These are phyloP conservation scores for Globisporangium radiosum DNA, from an alignment of 352 stramenopile genomes.

Conservation along the genomic window DNA sequence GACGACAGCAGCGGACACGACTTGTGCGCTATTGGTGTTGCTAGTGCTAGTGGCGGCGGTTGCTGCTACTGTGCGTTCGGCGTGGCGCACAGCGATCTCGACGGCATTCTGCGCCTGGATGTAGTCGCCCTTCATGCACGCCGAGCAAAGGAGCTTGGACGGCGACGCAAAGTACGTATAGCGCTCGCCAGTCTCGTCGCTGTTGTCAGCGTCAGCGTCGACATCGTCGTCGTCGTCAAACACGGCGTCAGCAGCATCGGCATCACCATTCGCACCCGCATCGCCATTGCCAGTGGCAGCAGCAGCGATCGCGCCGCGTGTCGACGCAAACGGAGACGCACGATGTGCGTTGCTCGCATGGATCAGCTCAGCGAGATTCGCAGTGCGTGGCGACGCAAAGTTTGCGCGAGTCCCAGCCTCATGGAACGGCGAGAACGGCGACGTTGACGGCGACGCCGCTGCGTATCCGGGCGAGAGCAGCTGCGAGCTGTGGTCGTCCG, in stretches of 20 bases:
- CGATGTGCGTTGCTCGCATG: not conserved
- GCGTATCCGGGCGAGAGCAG: slow-evolving; percentile 43
- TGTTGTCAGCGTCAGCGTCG: slow-evolving; percentile 20
- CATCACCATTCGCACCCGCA: too few relatives aligned
- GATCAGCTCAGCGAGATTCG: slow-evolving; percentile 6
- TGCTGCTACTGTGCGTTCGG: slow-evolving; percentile 10
- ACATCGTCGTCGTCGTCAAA: slow-evolving; percentile 8
- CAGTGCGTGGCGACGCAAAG: slow-evolving; percentile 5
- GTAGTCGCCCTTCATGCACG: slow-evolving; percentile 73
- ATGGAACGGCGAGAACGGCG: slow-evolving; percentile 25
- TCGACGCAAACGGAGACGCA: not conserved
- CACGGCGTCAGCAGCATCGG: not conserved
- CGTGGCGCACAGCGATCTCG: slow-evolving; percentile 44
- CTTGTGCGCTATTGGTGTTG: not conserved
- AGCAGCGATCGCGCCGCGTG: too few relatives aligned
- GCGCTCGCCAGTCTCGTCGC: slow-evolving; percentile 5
- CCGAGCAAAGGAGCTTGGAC: slow-evolving; percentile 54
- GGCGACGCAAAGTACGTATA: slow-evolving; percentile 55
- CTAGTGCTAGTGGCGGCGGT: slow-evolving; percentile 7
- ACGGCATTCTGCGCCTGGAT: slow-evolving; percentile 61
- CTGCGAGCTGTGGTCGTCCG: slow-evolving; percentile 8
- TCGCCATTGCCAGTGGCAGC: too few relatives aligned
- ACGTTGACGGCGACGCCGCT: slow-evolving; percentile 19
- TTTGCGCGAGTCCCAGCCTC: slow-evolving; percentile 1
- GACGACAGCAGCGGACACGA: slow-evolving; percentile 21